Base-by-base conservation (phyloP, 1,284 basidiomycete species). In the Ganoderma meredithae region DNA sequence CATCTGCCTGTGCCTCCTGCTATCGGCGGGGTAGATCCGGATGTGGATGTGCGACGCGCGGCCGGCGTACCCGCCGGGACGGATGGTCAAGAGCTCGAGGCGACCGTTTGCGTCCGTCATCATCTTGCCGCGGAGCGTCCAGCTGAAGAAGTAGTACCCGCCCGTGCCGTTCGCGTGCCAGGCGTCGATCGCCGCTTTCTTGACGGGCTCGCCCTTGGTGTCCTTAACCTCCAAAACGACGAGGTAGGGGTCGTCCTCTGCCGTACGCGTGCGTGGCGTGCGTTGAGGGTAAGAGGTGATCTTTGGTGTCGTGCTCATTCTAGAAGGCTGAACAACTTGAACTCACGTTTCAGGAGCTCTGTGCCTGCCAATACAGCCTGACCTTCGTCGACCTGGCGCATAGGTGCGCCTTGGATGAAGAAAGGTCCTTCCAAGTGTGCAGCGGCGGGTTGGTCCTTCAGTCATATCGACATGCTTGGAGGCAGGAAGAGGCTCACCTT, bases 91-190 rank as follows among this genome's bases (percentile, higher is more conserved):
- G 22, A 76, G 68, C 62, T 79, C 78, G 8, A 71, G 71, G 56
- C 64, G 72, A 1, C 78, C 78, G n/a, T 76, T 36, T 1, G 67
- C 69, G 56, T 78, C 76, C 13, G 78, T 75, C 8, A 56, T 71
- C 25, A 74, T 63, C 27, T 68, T 75, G 44, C 78, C 78, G 61
- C 77, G 77, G 25, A 78, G 72, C 1, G 67, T 72, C 67, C 76
- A 79, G 1, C 69, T 67, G 25, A 60, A 55, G 65, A 75, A 73
- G 60, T 71, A 75, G 69, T 78, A 79, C 6, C 44, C 43, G 12
- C 77, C 77, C 12, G 66, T 58, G 22, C 63, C 64, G 64, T 75
- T 71, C 3, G 78, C 76, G 39, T 78, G 77, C 78, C 78, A 79
- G 73, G 71, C 70, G 66, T 78, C 76, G 56, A 79, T 31, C 6